phyloP scores from a whole-genome alignment of 345 rosid species.

The Jatropha curcas region DNA sequence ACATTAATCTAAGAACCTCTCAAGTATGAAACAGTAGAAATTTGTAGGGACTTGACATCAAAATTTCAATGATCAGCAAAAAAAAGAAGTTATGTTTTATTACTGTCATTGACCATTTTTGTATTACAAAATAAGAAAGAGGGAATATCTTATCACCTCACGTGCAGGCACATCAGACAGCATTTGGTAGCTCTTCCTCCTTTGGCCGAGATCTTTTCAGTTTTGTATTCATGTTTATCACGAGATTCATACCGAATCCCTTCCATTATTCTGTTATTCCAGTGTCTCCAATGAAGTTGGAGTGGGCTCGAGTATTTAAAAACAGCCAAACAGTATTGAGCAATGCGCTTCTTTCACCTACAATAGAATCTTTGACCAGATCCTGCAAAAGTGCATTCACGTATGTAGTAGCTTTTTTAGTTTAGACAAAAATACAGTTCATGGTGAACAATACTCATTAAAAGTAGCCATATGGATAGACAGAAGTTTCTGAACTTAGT shows the following conservation, averaged over 20 bases:
- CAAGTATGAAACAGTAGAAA: neutral
- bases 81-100: neutral
- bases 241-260: conserved; percentile 39
- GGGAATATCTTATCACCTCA: conserved; percentile 49
- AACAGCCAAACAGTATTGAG: conserved; percentile 73
- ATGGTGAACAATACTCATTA: neutral
- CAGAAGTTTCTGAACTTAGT: conserved; percentile 1
- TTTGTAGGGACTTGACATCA: neutral
- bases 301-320: conserved; percentile 76
- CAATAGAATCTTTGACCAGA: conserved; percentile 91
- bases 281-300: conserved; percentile 81
- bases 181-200: conserved; percentile 48
- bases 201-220: conserved; percentile 63
- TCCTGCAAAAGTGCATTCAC: conserved; percentile 47
- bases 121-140: neutral
- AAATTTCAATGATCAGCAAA: neutral
- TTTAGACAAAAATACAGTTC: neutral
- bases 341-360: conserved; percentile 94
- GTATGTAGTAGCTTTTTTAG: neutral
- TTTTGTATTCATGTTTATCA: conserved; percentile 53
- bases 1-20: neutral
- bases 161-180: conserved; percentile 62
- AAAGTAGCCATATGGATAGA: neutral
- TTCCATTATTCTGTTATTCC: conserved; percentile 48
- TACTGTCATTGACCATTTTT: neutral